Conservation (phyloP, 2,329 filamentous ascomycete genomes). For the Sphaerulina musiva region DNA sequence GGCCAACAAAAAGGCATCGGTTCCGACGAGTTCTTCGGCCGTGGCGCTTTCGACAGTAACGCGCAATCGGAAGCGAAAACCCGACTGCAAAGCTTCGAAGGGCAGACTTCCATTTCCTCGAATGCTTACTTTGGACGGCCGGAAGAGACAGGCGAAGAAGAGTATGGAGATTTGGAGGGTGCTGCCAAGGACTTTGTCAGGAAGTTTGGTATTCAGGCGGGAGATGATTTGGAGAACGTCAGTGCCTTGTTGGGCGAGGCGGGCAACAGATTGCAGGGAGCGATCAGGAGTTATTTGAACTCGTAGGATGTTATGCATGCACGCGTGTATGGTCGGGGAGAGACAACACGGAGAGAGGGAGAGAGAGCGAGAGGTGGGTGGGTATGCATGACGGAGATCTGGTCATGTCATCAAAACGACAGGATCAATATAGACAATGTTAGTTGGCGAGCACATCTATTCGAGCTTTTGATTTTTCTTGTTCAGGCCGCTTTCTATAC, state of each 20-base stretch:
- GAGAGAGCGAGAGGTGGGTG: neutral
- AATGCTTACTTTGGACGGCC: slow-evolving; percentile 96
- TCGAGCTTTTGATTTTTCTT: neutral
- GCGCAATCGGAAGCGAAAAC: slow-evolving; percentile 79
- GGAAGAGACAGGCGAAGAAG: slow-evolving; percentile 57
- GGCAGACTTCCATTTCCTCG: slow-evolving; percentile 83
- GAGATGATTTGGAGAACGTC: slow-evolving; percentile 90
- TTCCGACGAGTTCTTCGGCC: slow-evolving; percentile 96
- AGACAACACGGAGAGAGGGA: neutral
- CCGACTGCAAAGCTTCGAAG: slow-evolving; percentile 85
- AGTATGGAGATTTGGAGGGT: slow-evolving; percentile 83
- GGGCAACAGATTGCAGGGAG: slow-evolving; percentile 72
- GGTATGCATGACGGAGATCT: neutral
- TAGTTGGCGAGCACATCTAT: neutral
- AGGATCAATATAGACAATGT: neutral
- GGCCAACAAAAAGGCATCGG: slow-evolving; percentile 91
- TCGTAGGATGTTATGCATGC: neutral
- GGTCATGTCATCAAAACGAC: neutral
- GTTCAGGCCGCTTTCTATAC: neutral
- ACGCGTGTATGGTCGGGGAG: neutral
- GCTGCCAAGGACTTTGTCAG: slow-evolving; percentile 94
- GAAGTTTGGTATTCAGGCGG: slow-evolving; percentile 90
- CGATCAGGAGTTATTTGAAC: slow-evolving; percentile 35
- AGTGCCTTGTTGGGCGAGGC: slow-evolving; percentile 78
- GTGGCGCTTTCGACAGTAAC: slow-evolving; percentile 73